Evolutionary conservation across 1,284 basidiomycete genomes (phyloP).

Genomic region (Rhizopogon parksii): DNA sequence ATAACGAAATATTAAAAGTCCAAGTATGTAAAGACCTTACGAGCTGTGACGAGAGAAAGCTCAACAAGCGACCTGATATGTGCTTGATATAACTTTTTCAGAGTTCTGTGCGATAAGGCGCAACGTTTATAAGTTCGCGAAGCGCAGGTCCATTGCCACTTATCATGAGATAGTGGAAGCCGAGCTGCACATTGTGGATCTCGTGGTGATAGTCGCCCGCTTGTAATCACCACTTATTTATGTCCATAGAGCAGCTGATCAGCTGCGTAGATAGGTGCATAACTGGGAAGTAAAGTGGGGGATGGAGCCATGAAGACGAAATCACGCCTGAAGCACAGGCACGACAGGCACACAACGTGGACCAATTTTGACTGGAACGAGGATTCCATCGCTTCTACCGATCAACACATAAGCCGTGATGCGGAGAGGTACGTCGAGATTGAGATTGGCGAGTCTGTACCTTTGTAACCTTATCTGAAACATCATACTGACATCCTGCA

Average conservation of each 20-base stretch:
- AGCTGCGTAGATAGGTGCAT: too few relatives aligned
- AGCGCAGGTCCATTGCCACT: too few relatives aligned
- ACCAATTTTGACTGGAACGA: neutral
- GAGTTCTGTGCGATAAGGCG: neutral
- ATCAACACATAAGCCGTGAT: conserved; percentile 1
- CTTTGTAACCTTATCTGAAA: neutral
- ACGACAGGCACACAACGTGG: neutral
- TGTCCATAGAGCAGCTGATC: neutral
- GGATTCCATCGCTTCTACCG: neutral
- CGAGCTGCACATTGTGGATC: too few relatives aligned
- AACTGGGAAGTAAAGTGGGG: neutral
- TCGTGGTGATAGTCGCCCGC: too few relatives aligned
- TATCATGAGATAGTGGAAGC: too few relatives aligned
- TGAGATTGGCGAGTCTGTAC: conserved; percentile 1
- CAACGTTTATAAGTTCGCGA: neutral
- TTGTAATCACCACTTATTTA: neutral
- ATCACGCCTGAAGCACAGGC: neutral
- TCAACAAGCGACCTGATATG: neutral
- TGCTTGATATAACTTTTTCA: neutral
- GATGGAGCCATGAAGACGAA: neutral
- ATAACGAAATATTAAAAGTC: neutral
- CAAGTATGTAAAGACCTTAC: neutral
- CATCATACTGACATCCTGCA: neutral
- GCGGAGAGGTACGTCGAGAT: neutral
- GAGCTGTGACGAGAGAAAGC: neutral